Percentiles rank a stretch among this genome's conserved stretches.
These are phyloP conservation scores for Helichrysum umbraculigerum DNA, from an alignment of 129 eudicot genomes.

Conservation along the genomic window DNA sequence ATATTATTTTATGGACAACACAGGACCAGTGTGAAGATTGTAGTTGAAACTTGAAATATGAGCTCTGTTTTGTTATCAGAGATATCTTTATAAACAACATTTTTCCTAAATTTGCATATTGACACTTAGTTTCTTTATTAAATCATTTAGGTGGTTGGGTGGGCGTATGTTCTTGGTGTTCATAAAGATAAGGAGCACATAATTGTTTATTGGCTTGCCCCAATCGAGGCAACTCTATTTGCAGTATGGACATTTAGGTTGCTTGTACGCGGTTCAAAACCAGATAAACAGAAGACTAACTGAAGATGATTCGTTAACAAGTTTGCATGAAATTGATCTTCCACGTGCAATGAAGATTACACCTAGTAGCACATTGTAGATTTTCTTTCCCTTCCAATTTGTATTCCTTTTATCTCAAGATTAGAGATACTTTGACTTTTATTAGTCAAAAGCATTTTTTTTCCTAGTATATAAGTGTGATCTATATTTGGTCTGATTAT, in stretches of 20 bases:
- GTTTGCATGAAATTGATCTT: not conserved
- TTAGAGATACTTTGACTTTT: conserved; percentile 20
- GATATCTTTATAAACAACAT: not conserved
- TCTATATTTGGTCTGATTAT: not conserved
- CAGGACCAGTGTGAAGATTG: not conserved
- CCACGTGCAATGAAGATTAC: conserved; percentile 3
- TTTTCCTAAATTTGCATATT: conserved; percentile 15
- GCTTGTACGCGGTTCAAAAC: conserved; percentile 35
- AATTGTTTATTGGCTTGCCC: conserved; percentile 90
- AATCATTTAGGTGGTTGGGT: conserved; percentile 59
- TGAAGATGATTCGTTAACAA: conserved; percentile 10
- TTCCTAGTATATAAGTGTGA: not conserved
- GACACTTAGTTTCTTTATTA: not conserved
- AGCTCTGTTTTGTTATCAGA: not conserved
- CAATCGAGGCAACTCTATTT: conserved; percentile 58
- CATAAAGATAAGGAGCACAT: conserved; percentile 68
- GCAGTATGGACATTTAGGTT: conserved; percentile 61
- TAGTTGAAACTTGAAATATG: not conserved
- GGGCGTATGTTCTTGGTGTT: conserved; percentile 80
- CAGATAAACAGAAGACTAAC: conserved; percentile 38
- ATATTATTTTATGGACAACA: not conserved
- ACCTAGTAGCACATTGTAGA: not conserved
- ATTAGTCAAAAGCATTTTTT: conserved; percentile 9
- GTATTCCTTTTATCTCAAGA: not conserved
- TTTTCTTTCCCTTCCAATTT: not conserved